Conservation (phyloP, 768 basidiomycete species). For the Kwoniella pini region DNA sequence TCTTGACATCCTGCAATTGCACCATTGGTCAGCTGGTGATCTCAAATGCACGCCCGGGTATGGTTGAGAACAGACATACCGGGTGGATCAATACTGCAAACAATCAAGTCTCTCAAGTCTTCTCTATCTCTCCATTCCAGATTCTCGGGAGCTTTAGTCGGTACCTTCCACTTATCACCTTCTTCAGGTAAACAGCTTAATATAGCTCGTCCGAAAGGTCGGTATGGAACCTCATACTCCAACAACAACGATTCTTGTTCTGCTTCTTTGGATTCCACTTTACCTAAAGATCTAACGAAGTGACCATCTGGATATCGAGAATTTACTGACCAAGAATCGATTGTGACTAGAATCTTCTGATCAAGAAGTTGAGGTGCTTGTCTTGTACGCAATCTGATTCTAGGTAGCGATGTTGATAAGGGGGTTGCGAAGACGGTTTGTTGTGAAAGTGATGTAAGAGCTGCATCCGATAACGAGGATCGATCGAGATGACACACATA, state of each 20-base stretch:
- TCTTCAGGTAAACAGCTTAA: constrained; percentile 83
- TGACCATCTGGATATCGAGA: constrained; percentile 96
- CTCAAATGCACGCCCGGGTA: not conserved
- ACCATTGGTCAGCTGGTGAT: constrained; percentile 7
- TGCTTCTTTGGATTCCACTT: constrained; percentile 90
- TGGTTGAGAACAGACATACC: constrained; percentile 58
- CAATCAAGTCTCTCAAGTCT: constrained; percentile 78
- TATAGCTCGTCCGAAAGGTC: constrained; percentile 95
- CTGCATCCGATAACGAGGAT: constrained; percentile 76
- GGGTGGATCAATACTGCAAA: constrained; percentile 98
- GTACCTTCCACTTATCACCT: constrained; percentile 91
- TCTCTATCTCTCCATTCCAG: constrained; percentile 77
- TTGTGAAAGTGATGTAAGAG: constrained; percentile 66
- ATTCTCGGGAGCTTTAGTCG: constrained; percentile 63
- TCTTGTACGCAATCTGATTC: constrained; percentile 89
- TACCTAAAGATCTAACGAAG: constrained; percentile 87
- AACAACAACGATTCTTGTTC: constrained; percentile 90
- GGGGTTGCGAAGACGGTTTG: constrained; percentile 95
- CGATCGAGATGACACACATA: constrained; percentile 95
- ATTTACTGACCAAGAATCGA: constrained; percentile 85
- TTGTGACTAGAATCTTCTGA: constrained; percentile 94
- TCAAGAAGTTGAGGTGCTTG: constrained; percentile 84
- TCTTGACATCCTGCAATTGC: constrained; percentile 77
- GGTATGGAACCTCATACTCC: constrained; percentile 93
- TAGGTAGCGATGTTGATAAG: constrained; percentile 83